Percentiles rank a stretch among this genome's conserved stretches.
Evolutionary conservation across 2,329 filamentous ascomycete genomes (phyloP).

Genomic region (Epichloe sibirici): DNA sequence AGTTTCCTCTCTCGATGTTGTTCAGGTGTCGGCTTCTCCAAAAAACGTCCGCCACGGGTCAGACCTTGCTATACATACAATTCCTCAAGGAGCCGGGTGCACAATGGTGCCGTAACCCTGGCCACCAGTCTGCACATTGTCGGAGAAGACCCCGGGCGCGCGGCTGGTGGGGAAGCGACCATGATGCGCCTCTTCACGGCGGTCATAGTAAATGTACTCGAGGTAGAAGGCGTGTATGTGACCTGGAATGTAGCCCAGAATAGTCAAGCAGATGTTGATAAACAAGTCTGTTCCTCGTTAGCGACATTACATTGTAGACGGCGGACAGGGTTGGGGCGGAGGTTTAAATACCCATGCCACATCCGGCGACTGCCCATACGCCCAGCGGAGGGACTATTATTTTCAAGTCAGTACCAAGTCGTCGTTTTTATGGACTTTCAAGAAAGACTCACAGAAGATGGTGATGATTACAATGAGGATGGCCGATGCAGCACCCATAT

Average conservation of each 20-base stretch:
- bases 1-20: not conserved
- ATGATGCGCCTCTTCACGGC: constrained; percentile 47
- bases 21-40: not conserved
- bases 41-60: not conserved
- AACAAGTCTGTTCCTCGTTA: constrained; percentile 37
- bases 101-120: constrained; percentile 46
- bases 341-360: constrained; percentile 36
- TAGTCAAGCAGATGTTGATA: constrained; percentile 54
- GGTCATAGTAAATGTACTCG: constrained; percentile 73
- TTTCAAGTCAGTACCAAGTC: constrained; percentile 11
- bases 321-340: not conserved
- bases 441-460: constrained; percentile 33
- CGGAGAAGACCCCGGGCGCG: constrained; percentile 60
- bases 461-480: constrained; percentile 40
- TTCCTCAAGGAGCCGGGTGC: constrained; percentile 15
- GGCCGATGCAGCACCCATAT: constrained; percentile 37
- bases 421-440: not conserved
- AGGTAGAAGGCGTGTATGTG: constrained; percentile 73
- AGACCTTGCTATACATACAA: not conserved
- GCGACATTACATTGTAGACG: not conserved
- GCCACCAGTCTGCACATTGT: constrained; percentile 61
- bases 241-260: constrained; percentile 63
- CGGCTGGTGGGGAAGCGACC: constrained; percentile 41
- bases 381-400: constrained; percentile 52
- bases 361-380: constrained; percentile 52